These are phyloP conservation scores for Schrenkiella parvula DNA, from an alignment of 345 rosid genomes.

Conservation along the genomic window DNA sequence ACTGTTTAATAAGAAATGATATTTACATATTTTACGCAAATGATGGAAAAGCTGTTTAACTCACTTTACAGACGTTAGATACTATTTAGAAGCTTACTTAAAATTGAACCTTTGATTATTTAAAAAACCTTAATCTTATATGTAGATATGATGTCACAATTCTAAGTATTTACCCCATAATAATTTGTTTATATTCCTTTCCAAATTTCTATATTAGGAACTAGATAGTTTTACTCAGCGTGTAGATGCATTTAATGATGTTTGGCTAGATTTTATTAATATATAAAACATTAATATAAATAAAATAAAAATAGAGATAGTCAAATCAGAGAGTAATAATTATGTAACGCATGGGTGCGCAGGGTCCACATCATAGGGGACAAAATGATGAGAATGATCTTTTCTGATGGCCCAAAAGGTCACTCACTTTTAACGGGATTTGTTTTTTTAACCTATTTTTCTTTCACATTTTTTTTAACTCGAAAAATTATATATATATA, in stretches of 20 bases:
- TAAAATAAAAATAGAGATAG: background rate
- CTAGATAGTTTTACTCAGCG: background rate
- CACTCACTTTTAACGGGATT: conserved; percentile 33
- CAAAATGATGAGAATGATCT: conserved; percentile 34
- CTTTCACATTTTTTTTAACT: background rate
- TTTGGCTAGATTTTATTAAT: conserved; percentile 3
- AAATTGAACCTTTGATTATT: background rate
- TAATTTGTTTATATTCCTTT: background rate
- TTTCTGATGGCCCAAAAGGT: conserved; percentile 31
- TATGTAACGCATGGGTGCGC: conserved; percentile 33
- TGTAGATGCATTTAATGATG: conserved; percentile 21
- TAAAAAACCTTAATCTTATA: background rate
- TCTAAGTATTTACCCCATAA: background rate
- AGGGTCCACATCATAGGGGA: conserved; percentile 35
- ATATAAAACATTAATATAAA: background rate
- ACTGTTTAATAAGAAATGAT: background rate
- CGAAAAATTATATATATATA: background rate
- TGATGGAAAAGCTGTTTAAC: background rate
- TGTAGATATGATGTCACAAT: background rate
- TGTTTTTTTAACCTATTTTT: background rate
- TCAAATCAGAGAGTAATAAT: conserved; percentile 34
- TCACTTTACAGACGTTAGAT: background rate
- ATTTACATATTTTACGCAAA: background rate
- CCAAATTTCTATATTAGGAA: background rate
- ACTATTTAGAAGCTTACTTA: background rate